phyloP scores from a whole-genome alignment of 805 yeast genomes.

The Starmerella roubikii region DNA sequence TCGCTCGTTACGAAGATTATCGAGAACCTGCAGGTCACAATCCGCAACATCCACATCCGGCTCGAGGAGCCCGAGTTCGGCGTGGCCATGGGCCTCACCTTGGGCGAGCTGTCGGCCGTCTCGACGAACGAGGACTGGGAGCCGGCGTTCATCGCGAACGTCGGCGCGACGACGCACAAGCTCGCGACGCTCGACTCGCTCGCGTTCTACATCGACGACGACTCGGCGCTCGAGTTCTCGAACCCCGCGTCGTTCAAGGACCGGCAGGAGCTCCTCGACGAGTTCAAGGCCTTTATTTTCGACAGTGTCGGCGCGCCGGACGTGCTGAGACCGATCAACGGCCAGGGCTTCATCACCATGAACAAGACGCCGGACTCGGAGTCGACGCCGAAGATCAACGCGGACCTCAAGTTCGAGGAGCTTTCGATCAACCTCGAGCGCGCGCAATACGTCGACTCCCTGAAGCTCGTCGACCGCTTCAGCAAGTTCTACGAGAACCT shows the following conservation, averaged over 20 bases:
- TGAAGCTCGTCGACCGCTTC: slow-evolving; percentile 69
- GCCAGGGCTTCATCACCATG: slow-evolving; percentile 67
- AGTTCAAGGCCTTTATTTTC: slow-evolving; percentile 26
- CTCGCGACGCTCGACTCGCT: slow-evolving; percentile 60
- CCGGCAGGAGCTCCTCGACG: slow-evolving; percentile 24
- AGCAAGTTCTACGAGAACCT: slow-evolving; percentile 67
- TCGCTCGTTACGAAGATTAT: slow-evolving; percentile 76
- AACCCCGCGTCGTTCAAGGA: slow-evolving; percentile 29
- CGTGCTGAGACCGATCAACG: slow-evolving; percentile 75
- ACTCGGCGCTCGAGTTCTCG: slow-evolving; percentile 7
- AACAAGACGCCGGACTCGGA: slow-evolving; percentile 42
- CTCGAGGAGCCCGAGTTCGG: slow-evolving; percentile 65
- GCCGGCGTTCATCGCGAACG: slow-evolving; percentile 68
- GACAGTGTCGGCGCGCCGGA: slow-evolving; percentile 24
- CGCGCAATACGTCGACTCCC: slow-evolving; percentile 65
- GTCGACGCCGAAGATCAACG: slow-evolving; percentile 47
- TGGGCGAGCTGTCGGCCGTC: slow-evolving; percentile 79
- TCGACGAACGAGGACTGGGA: slow-evolving; percentile 78
- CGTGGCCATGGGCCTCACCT: slow-evolving; percentile 67
- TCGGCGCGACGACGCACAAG: slow-evolving; percentile 57
- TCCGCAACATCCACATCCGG: slow-evolving; percentile 79
- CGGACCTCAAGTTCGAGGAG: slow-evolving; percentile 73
- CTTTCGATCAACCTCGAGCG: slow-evolving; percentile 78
- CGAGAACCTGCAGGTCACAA: slow-evolving; percentile 82
- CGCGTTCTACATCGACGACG: slow-evolving; percentile 62